Conservation (phyloP, 2,329 filamentous ascomycete genomes). For the Harringtonia lauricola region DNA sequence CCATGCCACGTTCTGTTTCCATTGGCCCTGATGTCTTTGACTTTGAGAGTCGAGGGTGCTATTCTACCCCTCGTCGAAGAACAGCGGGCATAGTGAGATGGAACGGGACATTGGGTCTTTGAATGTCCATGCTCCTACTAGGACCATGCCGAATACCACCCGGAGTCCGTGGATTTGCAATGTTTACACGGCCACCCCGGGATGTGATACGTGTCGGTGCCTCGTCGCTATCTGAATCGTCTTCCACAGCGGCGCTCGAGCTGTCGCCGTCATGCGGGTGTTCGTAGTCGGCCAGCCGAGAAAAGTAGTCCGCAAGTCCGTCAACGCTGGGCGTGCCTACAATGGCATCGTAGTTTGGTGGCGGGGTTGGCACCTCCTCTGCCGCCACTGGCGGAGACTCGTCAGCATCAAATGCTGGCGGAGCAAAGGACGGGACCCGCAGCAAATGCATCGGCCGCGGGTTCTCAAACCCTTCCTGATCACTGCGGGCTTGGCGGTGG, state of each 20-base stretch:
- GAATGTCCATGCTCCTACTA: constrained; percentile 45
- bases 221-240: constrained; percentile 25
- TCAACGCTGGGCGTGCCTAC: constrained; percentile 58
- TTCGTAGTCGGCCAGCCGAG: constrained; percentile 64
- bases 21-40: too few species aligned
- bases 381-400: constrained; percentile 53
- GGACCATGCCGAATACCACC: constrained; percentile 40
- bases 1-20: too few species aligned
- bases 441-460: constrained; percentile 74
- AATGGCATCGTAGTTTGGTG: constrained; percentile 73
- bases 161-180: constrained; percentile 44
- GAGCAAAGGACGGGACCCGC: constrained; percentile 75
- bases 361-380: constrained; percentile 52
- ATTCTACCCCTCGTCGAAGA: constrained; percentile 11
- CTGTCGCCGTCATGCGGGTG: constrained; percentile 12
- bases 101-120: constrained; percentile 25
- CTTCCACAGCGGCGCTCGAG: constrained; percentile 18
- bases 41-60: neutral
- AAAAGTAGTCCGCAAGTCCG: constrained; percentile 76
- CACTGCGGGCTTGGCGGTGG: constrained; percentile 21
- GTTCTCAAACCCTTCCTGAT: constrained; percentile 16
- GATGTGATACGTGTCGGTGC: constrained; percentile 31
- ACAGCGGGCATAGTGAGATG: constrained; percentile 22
- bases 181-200: constrained; percentile 43
- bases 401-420: constrained; percentile 77